phyloP scores from a whole-genome alignment of 257 asterid genomes.

The Verbascum thapsus region DNA sequence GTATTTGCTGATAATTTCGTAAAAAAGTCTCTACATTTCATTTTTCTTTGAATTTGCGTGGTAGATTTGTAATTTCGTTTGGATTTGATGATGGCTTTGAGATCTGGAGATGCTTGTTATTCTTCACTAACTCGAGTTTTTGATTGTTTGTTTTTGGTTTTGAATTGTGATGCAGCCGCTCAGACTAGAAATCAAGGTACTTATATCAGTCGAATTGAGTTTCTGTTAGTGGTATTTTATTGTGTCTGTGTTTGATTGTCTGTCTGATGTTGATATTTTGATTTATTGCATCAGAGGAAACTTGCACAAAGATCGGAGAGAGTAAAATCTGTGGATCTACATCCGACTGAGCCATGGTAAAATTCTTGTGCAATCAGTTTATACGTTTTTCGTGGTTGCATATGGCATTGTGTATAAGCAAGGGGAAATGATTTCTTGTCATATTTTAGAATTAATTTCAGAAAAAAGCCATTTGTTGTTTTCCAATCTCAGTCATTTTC shows the following conservation, averaged over 20 bases:
- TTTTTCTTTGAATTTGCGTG: constrained; percentile 26
- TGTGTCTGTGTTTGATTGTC: constrained; percentile 5
- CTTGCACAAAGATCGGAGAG: constrained; percentile 76
- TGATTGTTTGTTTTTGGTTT: constrained; percentile 17
- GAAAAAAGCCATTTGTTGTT: constrained; percentile 16
- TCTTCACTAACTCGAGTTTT: constrained; percentile 33
- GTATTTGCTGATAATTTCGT: constrained; percentile 20
- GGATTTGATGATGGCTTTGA: constrained; percentile 28
- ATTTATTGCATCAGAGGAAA: constrained; percentile 53
- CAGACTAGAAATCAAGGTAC: constrained; percentile 64
- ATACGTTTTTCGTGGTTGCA: constrained; percentile 7
- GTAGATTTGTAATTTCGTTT: constrained; percentile 32
- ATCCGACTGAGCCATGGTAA: constrained; percentile 82
- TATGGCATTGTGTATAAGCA: constrained; percentile 13
- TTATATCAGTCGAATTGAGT: constrained; percentile 14
- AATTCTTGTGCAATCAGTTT: constrained; percentile 8
- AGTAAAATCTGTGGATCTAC: constrained; percentile 77
- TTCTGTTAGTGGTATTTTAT: constrained; percentile 8
- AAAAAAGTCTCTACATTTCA: constrained; percentile 29
- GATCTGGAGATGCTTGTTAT: constrained; percentile 39
- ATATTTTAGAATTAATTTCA: background rate
- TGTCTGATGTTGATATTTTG: constrained; percentile 31
- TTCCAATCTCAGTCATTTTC: constrained; percentile 3
- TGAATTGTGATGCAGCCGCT: constrained; percentile 53
- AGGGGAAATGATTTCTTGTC: constrained; percentile 15